Percentiles rank a stretch among this genome's conserved stretches.
phyloP scores from a whole-genome alignment of 768 basidiomycete species.

The Royoungia palumana region DNA sequence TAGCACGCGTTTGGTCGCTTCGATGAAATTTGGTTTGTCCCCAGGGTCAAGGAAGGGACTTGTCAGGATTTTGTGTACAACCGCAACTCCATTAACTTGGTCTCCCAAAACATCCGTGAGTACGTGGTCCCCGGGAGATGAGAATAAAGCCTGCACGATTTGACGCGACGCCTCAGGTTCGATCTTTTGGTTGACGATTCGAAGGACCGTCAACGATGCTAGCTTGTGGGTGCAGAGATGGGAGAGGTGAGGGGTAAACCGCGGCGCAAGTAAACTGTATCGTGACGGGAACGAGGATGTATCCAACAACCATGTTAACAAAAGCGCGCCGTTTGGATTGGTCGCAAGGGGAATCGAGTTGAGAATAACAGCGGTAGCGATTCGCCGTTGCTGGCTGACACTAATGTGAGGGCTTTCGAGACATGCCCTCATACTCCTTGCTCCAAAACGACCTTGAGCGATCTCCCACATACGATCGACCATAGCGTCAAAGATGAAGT shows the following conservation, averaged over 20 bases:
- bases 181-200: slow-evolving; percentile 95
- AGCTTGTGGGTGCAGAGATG: slow-evolving; percentile 98
- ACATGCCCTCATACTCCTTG: slow-evolving; percentile 96
- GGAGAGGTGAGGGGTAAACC: slow-evolving; percentile 94
- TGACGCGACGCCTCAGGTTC: slow-evolving; percentile 86
- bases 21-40: slow-evolving; percentile 68
- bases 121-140: slow-evolving; percentile 85
- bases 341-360: slow-evolving; percentile 98
- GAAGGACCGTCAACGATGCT: slow-evolving; percentile 89
- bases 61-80: slow-evolving; percentile 88
- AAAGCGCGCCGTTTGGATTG: slow-evolving; percentile 93
- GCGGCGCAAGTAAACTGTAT: slow-evolving; percentile 89
- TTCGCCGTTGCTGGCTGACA: slow-evolving; percentile 88
- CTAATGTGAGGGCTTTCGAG: slow-evolving; percentile 88
- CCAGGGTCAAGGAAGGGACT: slow-evolving; percentile 77
- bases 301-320: slow-evolving; percentile 96
- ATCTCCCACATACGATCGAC: slow-evolving; percentile 98
- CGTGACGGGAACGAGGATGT: slow-evolving; percentile 93
- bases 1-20: slow-evolving; percentile 86
- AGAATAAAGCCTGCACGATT: slow-evolving; percentile 87
- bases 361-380: slow-evolving; percentile 90
- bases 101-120: slow-evolving; percentile 92
- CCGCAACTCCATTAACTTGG: slow-evolving; percentile 93
- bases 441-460: slow-evolving; percentile 96
- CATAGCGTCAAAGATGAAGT: slow-evolving; percentile 98